A percentile compares a stretch with the other conserved stretches of the same genome.
Conservation (phyloP, 2,329 filamentous ascomycete genomes). For the Botrytis pseudocinerea region DNA sequence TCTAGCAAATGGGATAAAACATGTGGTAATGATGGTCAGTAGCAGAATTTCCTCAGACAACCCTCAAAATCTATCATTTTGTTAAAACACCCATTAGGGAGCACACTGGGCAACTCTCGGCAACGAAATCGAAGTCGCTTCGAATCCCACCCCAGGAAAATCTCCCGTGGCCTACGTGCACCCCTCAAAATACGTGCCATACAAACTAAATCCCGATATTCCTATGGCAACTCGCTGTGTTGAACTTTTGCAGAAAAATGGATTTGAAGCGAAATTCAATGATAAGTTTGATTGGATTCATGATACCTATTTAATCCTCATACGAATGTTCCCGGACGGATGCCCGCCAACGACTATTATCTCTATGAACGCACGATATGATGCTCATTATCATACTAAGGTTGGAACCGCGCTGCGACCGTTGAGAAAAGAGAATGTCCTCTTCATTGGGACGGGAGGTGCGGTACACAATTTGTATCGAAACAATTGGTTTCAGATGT, state of each 20-base stretch:
- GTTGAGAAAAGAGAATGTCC: constrained; percentile 51
- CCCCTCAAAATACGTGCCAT: constrained; percentile 61
- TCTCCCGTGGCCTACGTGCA: constrained; percentile 67
- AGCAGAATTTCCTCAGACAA: background rate
- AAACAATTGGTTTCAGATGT: constrained; percentile 65
- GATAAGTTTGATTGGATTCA: constrained; percentile 69
- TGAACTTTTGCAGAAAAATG: constrained; percentile 49
- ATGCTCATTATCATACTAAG: constrained; percentile 50
- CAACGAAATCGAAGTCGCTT: constrained; percentile 59
- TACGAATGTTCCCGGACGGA: constrained; percentile 66
- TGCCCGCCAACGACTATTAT: constrained; percentile 66
- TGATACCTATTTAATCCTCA: constrained; percentile 68
- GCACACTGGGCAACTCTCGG: constrained; percentile 65
- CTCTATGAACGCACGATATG: constrained; percentile 55
- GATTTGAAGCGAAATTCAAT: constrained; percentile 56
- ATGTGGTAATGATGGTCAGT: constrained; percentile 64
- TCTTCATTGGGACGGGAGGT: constrained; percentile 52
- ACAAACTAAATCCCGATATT: constrained; percentile 62
- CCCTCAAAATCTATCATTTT: background rate
- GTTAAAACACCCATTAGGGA: constrained; percentile 47
- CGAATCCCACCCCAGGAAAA: constrained; percentile 60
- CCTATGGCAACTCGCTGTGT: constrained; percentile 52
- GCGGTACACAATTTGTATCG: constrained; percentile 69
- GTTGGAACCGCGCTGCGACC: constrained; percentile 49
- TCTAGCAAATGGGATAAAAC: constrained; percentile 58